phyloP scores from a whole-genome alignment of 352 stramenopile species.

The Thraustochytrium sp. region DNA sequence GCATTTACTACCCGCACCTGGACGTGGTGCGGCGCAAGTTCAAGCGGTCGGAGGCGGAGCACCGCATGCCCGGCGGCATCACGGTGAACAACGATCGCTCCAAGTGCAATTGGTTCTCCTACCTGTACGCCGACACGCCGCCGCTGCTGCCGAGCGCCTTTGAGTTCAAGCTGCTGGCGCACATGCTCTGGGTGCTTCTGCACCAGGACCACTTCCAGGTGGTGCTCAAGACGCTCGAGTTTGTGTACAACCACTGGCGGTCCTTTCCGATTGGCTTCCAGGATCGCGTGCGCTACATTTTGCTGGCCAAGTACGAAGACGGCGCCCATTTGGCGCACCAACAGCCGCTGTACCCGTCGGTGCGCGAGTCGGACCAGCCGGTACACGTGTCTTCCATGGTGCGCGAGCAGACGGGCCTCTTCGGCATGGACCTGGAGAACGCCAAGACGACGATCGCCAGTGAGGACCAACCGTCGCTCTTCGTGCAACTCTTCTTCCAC shows the following conservation, averaged over 20 bases:
- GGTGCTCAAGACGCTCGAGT: conserved; percentile 27
- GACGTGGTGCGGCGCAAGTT: conserved; percentile 40
- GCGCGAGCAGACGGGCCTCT: background rate
- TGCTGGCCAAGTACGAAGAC: conserved; percentile 2
- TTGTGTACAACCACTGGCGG: conserved; percentile 37
- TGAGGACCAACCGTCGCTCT: background rate
- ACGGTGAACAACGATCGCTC: conserved; percentile 22
- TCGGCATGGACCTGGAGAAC: background rate
- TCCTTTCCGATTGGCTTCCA: conserved; percentile 4
- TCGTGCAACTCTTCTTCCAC: conserved; percentile 40
- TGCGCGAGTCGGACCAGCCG: background rate
- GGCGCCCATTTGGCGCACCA: background rate
- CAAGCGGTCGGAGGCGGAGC: background rate
- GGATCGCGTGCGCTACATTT: background rate
- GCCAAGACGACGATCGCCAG: background rate
- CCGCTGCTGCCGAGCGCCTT: conserved; percentile 7
- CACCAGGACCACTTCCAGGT: conserved; percentile 35
- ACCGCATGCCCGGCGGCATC: conserved; percentile 8
- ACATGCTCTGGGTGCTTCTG: conserved; percentile 42
- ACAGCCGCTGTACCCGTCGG: too few relatives aligned
- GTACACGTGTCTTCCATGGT: background rate
- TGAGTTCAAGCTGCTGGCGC: conserved; percentile 18
- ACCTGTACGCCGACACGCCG: conserved; percentile 34
- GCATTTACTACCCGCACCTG: conserved; percentile 39
- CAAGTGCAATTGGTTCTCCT: conserved; percentile 40